Conservation (phyloP, 2,329 filamentous ascomycete species). For the Colletotrichum tabaci region DNA sequence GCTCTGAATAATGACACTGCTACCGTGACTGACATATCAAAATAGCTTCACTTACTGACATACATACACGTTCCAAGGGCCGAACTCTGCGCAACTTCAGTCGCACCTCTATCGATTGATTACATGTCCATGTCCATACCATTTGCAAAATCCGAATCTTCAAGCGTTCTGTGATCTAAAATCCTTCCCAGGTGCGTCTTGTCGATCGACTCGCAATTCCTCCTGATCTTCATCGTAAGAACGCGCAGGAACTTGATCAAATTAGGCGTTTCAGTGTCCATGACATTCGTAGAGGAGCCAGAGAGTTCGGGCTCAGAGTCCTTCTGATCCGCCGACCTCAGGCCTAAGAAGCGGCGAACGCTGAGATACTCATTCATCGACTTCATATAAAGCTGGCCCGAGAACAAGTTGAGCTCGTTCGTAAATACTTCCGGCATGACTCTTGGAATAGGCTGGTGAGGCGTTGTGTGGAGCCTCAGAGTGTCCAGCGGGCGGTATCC, state of each 20-base stretch:
- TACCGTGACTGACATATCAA: too few species aligned
- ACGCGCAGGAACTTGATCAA: conserved; percentile 53
- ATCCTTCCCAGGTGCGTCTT: conserved; percentile 53
- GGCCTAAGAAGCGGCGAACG: conserved; percentile 66
- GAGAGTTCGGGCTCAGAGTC: background rate
- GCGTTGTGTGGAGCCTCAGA: conserved; percentile 61
- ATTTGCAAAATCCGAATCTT: background rate
- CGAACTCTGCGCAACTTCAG: too few species aligned
- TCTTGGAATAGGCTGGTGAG: conserved; percentile 11
- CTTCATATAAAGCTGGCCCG: conserved; percentile 76
- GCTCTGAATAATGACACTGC: too few species aligned
- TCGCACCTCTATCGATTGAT: too few species aligned
- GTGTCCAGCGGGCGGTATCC: conserved; percentile 58
- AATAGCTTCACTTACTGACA: too few species aligned
- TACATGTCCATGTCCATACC: too few species aligned
- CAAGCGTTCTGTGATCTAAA: background rate
- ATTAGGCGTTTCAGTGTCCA: background rate
- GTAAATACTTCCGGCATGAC: fast-evolving
- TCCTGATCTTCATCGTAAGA: conserved; percentile 54
- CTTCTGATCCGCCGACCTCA: conserved; percentile 49
- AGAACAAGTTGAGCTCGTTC: conserved; percentile 74
- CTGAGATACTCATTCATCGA: conserved; percentile 68
- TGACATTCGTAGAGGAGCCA: background rate
- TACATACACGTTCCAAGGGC: too few species aligned
- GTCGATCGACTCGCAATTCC: conserved; percentile 55